These are phyloP conservation scores for Mycena sanguinolenta DNA, from an alignment of 768 basidiomycete genomes.

Conservation along the genomic window DNA sequence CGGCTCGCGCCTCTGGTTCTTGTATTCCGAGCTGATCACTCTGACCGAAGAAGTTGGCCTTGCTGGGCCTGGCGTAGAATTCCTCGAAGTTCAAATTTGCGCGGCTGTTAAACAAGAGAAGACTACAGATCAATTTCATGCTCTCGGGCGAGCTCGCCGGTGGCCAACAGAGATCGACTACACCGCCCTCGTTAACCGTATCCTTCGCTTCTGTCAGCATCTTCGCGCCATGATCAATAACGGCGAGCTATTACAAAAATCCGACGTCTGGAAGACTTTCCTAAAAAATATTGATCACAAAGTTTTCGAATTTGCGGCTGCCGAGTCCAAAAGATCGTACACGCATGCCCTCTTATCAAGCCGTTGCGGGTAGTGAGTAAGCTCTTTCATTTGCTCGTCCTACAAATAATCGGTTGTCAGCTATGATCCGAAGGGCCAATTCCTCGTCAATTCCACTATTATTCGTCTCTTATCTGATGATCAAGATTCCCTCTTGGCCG, in stretches of 20 bases:
- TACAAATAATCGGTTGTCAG: neutral
- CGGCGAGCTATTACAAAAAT: neutral
- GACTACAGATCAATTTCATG: neutral
- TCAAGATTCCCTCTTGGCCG: neutral
- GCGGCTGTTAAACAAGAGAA: conserved; percentile 2
- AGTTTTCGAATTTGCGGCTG: neutral
- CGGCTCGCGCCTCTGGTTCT: no score
- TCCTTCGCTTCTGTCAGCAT: neutral
- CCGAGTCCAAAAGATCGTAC: neutral
- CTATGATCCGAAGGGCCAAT: conserved; percentile 8
- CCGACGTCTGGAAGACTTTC: neutral
- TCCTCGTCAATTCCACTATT: conserved; percentile 7
- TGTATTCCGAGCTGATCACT: no score
- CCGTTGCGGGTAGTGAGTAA: conserved; percentile 8
- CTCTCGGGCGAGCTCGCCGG: neutral
- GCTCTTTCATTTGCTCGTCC: neutral
- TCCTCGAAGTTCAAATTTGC: neutral
- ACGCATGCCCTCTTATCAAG: neutral
- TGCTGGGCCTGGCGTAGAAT: neutral
- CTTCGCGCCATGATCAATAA: neutral
- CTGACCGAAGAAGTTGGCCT: no score
- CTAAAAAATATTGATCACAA: neutral
- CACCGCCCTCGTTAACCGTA: neutral
- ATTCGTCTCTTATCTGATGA: neutral
- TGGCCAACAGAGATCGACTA: conserved; percentile 8